Conservation (phyloP, 352 stramenopile species). For the Pythium guiyangense region DNA sequence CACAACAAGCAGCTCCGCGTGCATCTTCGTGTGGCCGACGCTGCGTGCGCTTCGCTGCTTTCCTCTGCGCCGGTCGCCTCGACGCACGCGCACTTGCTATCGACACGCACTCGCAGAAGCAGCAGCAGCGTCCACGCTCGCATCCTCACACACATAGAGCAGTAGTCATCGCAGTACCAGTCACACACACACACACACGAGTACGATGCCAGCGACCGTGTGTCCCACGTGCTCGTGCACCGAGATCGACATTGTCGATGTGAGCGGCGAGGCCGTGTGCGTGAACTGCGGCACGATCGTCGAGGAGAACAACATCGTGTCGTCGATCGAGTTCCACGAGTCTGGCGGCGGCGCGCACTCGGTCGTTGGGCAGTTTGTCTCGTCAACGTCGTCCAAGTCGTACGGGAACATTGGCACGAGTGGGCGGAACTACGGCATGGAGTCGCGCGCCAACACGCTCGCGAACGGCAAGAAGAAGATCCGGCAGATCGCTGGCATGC, state of each 20-base stretch:
- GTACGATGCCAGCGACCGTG: conserved; percentile 36
- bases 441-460: conserved; percentile 95
- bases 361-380: conserved; percentile 97
- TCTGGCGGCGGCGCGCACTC: conserved; percentile 83
- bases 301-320: conserved; percentile 98
- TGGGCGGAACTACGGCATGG: conserved; percentile 90
- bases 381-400: conserved; percentile 85
- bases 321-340: conserved; percentile 96
- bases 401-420: conserved; percentile 87
- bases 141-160: not conserved
- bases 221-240: conserved; percentile 95
- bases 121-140: conserved; percentile 1
- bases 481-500: conserved; percentile 89
- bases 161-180: conserved; percentile 9
- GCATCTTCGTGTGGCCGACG: no score
- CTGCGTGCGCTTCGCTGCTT: no score
- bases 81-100: no score
- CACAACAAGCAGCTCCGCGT: conserved; percentile 1
- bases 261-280: conserved; percentile 85
- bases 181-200: not conserved
- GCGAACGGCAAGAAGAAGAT: conserved; percentile 94
- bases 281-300: conserved; percentile 91
- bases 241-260: conserved; percentile 93
- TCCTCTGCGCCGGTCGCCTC: no score
- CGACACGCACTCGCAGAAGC: not conserved